Evolutionary conservation across 2,329 filamentous ascomycete genomes (phyloP).

Genomic region (Myrmaecium sp.): DNA sequence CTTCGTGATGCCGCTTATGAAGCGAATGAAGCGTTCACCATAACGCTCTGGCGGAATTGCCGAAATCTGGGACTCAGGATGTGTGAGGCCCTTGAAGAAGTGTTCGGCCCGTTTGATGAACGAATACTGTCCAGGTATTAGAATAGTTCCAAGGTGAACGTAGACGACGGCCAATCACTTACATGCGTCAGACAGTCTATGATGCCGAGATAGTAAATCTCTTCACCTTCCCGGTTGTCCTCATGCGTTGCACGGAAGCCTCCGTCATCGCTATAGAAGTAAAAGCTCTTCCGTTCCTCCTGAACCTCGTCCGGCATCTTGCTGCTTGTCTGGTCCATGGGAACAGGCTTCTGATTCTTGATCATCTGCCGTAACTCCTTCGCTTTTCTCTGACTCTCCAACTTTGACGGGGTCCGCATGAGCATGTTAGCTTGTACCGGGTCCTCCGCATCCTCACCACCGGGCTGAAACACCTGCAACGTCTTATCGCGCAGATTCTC

Average conservation of each 20-base stretch:
- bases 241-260: constrained; percentile 88
- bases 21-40: constrained; percentile 83
- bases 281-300: constrained; percentile 49
- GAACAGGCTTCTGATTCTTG: constrained; percentile 82
- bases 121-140: constrained; percentile 50
- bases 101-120: constrained; percentile 89
- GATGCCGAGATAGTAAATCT: constrained; percentile 95
- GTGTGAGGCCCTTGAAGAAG: constrained; percentile 86
- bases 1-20: constrained; percentile 82
- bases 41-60: constrained; percentile 82
- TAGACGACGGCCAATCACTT: too few relatives aligned
- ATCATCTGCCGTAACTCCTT: constrained; percentile 83
- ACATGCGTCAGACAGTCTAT: constrained; percentile 97
- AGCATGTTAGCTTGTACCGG: constrained; percentile 47
- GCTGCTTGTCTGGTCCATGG: constrained; percentile 65
- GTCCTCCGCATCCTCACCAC: constrained; percentile 40
- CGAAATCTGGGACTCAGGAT: constrained; percentile 75
- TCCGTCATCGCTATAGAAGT: constrained; percentile 89
- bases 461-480: constrained; percentile 83
- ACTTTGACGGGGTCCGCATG: constrained; percentile 77
- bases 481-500: constrained; percentile 86
- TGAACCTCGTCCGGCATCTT: constrained; percentile 80
- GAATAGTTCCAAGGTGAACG: constrained; percentile 4
- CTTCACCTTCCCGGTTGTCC: constrained; percentile 65
- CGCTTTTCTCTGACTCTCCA: constrained; percentile 82